A percentile compares a stretch with the other conserved stretches of the same genome.
These are phyloP conservation scores for Puccinia hordei DNA, from an alignment of 1,284 basidiomycete species.

Conservation along the genomic window DNA sequence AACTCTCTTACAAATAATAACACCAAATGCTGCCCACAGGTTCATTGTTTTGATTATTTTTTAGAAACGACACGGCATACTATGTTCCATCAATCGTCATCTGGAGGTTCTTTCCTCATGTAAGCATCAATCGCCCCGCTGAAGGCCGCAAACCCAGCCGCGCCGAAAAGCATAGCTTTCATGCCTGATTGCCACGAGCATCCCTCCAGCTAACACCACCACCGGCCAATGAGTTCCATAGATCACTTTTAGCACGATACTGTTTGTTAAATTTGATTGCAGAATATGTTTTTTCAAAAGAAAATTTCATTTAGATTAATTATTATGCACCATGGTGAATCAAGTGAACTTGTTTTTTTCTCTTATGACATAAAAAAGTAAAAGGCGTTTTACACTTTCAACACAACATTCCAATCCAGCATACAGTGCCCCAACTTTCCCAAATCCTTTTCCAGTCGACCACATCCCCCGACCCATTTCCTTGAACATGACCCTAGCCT, in stretches of 20 bases:
- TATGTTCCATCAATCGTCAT: constrained; percentile 59
- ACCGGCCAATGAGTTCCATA: constrained; percentile 70
- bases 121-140: constrained; percentile 84
- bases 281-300: constrained; percentile 13
- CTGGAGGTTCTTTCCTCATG: constrained; percentile 76
- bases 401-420: constrained; percentile 93
- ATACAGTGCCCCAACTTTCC: constrained; percentile 89
- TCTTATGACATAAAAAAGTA: background rate
- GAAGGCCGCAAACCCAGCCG: constrained; percentile 84
- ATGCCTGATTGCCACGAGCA: constrained; percentile 75
- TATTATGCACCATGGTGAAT: background rate
- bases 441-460: constrained; percentile 72
- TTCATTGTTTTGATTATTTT: no score
- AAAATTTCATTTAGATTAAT: background rate
- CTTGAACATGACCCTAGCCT: constrained; percentile 82
- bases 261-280: constrained; percentile 58
- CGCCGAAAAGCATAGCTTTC: constrained; percentile 79
- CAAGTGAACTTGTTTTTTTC: background rate
- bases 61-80: no score
- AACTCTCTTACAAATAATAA: no score
- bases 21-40: no score
- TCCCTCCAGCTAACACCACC: constrained; percentile 68
- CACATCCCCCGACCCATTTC: constrained; percentile 95
- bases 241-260: constrained; percentile 95
- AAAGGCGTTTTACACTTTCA: constrained; percentile 75